Evolutionary conservation across 2,329 filamentous ascomycete species (phyloP).

Genomic region (Plectosphaerella plurivora): DNA sequence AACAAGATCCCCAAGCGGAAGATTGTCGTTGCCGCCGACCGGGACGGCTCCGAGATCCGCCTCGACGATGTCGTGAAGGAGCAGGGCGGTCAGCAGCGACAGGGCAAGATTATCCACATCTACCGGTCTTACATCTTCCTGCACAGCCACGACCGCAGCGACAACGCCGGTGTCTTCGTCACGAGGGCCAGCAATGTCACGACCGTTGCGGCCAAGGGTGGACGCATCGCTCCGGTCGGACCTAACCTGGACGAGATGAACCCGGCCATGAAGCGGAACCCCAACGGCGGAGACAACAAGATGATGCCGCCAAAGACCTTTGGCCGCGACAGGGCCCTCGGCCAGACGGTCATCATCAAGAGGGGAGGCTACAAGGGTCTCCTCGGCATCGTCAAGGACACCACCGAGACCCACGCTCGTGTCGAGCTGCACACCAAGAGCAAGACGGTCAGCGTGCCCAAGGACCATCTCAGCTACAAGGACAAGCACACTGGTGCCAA

Average conservation of each 20-base stretch:
- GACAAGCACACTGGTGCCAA: constrained; percentile 75
- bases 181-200: constrained; percentile 79
- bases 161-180: constrained; percentile 89
- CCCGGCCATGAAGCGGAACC: constrained; percentile 74
- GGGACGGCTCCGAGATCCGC: constrained; percentile 88
- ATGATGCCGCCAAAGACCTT: constrained; percentile 72
- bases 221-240: constrained; percentile 63
- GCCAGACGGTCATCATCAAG: constrained; percentile 85
- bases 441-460: constrained; percentile 82
- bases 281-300: constrained; percentile 43
- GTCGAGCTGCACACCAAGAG: constrained; percentile 93
- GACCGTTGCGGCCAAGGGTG: constrained; percentile 91
- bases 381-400: constrained; percentile 92
- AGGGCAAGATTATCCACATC: constrained; percentile 89
- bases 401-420: constrained; percentile 78
- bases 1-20: constrained; percentile 82
- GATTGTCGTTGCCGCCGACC: constrained; percentile 84
- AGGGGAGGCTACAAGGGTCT: constrained; percentile 90
- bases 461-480: constrained; percentile 78
- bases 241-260: constrained; percentile 91
- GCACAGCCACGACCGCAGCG: constrained; percentile 75
- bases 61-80: constrained; percentile 91
- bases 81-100: constrained; percentile 75
- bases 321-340: constrained; percentile 77
- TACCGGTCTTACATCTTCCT: constrained; percentile 90